Evolutionary conservation across 2,329 filamentous ascomycete genomes (phyloP).

Genomic region (Peltaster fructicola): DNA sequence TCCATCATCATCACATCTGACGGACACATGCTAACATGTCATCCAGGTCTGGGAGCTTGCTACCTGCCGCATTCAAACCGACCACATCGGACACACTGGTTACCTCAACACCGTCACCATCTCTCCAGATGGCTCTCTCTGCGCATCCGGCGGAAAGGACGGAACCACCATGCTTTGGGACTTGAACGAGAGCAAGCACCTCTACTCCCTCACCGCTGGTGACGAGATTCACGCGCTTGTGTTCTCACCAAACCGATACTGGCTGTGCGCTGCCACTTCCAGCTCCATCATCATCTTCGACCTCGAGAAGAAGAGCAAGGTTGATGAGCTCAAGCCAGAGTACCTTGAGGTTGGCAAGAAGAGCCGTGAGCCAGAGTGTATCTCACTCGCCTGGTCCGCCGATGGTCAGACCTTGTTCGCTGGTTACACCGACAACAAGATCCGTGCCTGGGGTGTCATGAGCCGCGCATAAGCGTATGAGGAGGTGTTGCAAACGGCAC

Average conservation of each 20-base stretch:
- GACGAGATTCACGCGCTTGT: constrained; percentile 99
- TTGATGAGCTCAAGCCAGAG: constrained; percentile 98
- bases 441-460: constrained; percentile 96
- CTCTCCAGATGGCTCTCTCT: constrained; percentile 96
- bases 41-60: constrained; percentile 94
- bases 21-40: constrained; percentile 5
- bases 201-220: constrained; percentile 98
- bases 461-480: constrained; percentile 42
- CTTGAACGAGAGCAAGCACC: constrained; percentile 99
- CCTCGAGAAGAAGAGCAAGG: constrained; percentile 99
- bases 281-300: constrained; percentile 99
- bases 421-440: constrained; percentile 99
- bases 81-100: constrained; percentile 98
- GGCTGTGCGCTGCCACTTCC: constrained; percentile 95
- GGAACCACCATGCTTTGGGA: constrained; percentile 99
- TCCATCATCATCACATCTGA: background rate
- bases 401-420: constrained; percentile 99
- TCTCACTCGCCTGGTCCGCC: constrained; percentile 91
- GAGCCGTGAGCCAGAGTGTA: constrained; percentile 96
- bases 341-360: constrained; percentile 95
- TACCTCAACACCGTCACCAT: constrained; percentile 99
- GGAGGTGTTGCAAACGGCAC: constrained; percentile 12
- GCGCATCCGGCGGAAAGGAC: constrained; percentile 98
- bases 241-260: constrained; percentile 99
- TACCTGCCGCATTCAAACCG: constrained; percentile 98